phyloP scores from a whole-genome alignment of 768 basidiomycete genomes.

The Lanmaoa pseudosensibilis region DNA sequence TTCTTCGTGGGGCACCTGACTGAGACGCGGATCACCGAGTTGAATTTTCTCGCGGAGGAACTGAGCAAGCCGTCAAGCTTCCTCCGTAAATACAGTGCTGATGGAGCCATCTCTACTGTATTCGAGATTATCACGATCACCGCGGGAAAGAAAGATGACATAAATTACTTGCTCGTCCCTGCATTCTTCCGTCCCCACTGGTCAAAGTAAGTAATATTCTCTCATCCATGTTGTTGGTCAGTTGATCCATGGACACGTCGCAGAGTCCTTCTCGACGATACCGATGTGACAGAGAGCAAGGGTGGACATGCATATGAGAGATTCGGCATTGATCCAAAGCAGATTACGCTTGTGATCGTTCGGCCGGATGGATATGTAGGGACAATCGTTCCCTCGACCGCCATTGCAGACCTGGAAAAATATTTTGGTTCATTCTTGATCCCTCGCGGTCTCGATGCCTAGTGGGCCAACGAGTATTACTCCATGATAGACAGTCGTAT shows the following conservation, averaged over 20 bases:
- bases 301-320: conserved; percentile 37
- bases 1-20: conserved; percentile 35
- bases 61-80: conserved; percentile 26
- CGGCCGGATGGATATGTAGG: conserved; percentile 45
- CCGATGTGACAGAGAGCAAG: conserved; percentile 28
- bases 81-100: conserved; percentile 29
- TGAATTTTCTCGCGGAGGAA: conserved; percentile 30
- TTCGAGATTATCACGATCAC: conserved; percentile 34
- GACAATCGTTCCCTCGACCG: conserved; percentile 31
- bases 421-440: conserved; percentile 54
- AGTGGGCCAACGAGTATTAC: not conserved
- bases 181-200: conserved; percentile 39
- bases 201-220: conserved; percentile 37
- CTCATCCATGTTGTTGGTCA: not conserved
- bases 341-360: conserved; percentile 37
- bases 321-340: conserved; percentile 33
- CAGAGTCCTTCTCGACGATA: conserved; percentile 40
- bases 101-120: conserved; percentile 24
- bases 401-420: conserved; percentile 35
- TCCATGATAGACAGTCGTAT: not conserved
- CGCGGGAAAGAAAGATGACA: conserved; percentile 32
- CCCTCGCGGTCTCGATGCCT: not conserved
- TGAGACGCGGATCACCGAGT: conserved; percentile 17
- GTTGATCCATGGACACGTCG: not conserved
- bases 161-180: conserved; percentile 38